A percentile compares a stretch with the other conserved stretches of the same genome.
Conservation (phyloP, 2,329 filamentous ascomycete genomes). For the Fusarium xyrophilum region DNA sequence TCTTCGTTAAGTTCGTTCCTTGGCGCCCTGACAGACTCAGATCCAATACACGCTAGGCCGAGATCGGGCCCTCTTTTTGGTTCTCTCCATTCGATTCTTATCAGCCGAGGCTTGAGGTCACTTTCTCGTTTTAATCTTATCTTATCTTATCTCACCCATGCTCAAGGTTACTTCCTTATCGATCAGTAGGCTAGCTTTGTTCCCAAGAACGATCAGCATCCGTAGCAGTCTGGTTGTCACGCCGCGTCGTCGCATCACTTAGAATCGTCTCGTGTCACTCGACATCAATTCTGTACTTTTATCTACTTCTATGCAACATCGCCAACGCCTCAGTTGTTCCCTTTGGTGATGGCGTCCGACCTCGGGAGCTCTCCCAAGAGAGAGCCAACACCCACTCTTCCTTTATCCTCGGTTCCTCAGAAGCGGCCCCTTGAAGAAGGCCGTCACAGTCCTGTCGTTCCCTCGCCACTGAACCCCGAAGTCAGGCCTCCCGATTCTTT, state of each 20-base stretch:
- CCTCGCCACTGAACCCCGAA: slow-evolving; percentile 77
- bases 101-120: slow-evolving; percentile 6
- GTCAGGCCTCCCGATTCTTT: slow-evolving; percentile 52
- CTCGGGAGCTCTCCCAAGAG: slow-evolving; percentile 49
- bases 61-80: slow-evolving; percentile 41
- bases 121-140: slow-evolving; percentile 7
- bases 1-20: slow-evolving; percentile 13
- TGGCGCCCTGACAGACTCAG: slow-evolving; percentile 35
- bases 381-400: slow-evolving; percentile 51
- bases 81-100: slow-evolving; percentile 15
- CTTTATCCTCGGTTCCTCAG: slow-evolving; percentile 62
- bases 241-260: not conserved
- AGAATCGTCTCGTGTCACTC: not conserved
- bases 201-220: not conserved
- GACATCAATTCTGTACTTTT: not conserved
- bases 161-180: not conserved
- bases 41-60: slow-evolving; percentile 39
- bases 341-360: slow-evolving; percentile 47
- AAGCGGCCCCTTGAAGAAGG: slow-evolving; percentile 73
- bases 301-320: not conserved
- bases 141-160: slow-evolving; percentile 18
- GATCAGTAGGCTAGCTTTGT: slow-evolving; percentile 6
- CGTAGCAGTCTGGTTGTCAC: not conserved
- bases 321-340: not conserved
- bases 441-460: slow-evolving; percentile 69